Evolutionary conservation across 495 filamentous ascomycete species (phyloP).

Genomic region (Aspergillus coremiiformis): DNA sequence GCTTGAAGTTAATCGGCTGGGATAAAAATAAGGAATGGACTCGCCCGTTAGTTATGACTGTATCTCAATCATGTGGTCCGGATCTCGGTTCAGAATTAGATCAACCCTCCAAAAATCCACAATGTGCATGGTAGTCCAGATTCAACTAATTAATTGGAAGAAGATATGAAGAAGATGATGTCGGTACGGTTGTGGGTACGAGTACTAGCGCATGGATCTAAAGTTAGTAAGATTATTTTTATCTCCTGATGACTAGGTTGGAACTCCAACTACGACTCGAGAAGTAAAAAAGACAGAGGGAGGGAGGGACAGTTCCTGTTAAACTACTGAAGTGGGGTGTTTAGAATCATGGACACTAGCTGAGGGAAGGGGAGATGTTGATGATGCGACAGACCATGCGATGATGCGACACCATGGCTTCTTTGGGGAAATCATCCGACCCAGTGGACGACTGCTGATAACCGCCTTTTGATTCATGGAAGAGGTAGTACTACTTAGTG

Average conservation of each 20-base stretch:
- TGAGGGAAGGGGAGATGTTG: not conserved
- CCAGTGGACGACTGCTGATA: slow-evolving; percentile 1
- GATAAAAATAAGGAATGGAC: not conserved
- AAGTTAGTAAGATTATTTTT: not conserved
- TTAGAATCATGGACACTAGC: not conserved
- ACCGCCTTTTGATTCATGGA: too few species aligned
- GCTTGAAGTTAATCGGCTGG: slow-evolving; percentile 1
- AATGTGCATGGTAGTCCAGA: slow-evolving; percentile 6
- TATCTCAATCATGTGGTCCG: slow-evolving; percentile 12
- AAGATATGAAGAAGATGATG: not conserved
- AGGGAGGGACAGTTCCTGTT: not conserved
- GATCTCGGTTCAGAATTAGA: slow-evolving; percentile 13
- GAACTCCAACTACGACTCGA: not conserved
- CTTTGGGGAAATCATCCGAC: slow-evolving; percentile 11
- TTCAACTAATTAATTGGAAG: not conserved
- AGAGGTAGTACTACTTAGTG: too few species aligned
- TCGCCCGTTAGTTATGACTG: slow-evolving; percentile 3
- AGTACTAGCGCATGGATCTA: not conserved
- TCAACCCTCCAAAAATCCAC: slow-evolving; percentile 4
- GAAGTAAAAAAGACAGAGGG: not conserved
- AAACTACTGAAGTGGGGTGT: not conserved
- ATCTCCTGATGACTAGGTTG: not conserved
- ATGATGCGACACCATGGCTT: slow-evolving; percentile 5
- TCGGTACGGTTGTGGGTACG: not conserved
- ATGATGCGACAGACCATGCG: too few species aligned